phyloP scores from a whole-genome alignment of 495 filamentous ascomycete species.

The Margaritispora aquatica region DNA sequence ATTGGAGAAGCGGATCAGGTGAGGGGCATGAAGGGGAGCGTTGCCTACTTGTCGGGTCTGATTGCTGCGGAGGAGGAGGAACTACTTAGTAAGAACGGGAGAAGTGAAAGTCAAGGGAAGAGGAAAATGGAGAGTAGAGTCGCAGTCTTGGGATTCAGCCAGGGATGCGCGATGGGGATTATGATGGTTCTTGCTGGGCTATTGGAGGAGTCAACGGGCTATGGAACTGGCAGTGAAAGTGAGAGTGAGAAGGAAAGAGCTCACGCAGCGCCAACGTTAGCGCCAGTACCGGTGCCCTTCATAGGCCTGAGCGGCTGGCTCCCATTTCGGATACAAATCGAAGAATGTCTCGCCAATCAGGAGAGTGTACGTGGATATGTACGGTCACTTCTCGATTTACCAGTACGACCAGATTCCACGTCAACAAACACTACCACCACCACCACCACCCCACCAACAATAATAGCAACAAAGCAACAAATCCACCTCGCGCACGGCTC shows the following conservation, averaged over 20 bases:
- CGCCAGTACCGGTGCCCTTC: not conserved
- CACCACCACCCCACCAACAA: not conserved
- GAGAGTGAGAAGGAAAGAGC: not conserved
- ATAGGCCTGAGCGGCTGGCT: slow-evolving; percentile 17
- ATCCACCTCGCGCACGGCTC: slow-evolving; percentile 9
- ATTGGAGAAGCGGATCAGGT: not conserved
- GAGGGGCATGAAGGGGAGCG: not conserved
- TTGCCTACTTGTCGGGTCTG: not conserved
- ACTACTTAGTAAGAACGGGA: not conserved
- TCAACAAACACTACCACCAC: not conserved
- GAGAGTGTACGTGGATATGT: not conserved
- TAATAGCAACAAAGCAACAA: not conserved
- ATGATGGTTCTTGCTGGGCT: slow-evolving; percentile 7
- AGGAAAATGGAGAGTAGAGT: not conserved
- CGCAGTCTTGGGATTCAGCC: slow-evolving; percentile 14
- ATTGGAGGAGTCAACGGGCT: not conserved
- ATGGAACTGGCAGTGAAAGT: not conserved
- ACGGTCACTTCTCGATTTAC: not conserved
- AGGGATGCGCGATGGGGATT: slow-evolving; percentile 10
- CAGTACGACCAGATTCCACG: too few relatives aligned
- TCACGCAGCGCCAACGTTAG: too few relatives aligned
- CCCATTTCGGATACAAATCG: slow-evolving; percentile 7
- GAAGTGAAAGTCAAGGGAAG: not conserved
- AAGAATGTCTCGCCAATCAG: not conserved
- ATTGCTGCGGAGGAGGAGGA: not conserved